Percentiles rank a stretch among this genome's conserved stretches.
Conservation (phyloP, 768 basidiomycete species). For the Lactifluus subvellereus region DNA sequence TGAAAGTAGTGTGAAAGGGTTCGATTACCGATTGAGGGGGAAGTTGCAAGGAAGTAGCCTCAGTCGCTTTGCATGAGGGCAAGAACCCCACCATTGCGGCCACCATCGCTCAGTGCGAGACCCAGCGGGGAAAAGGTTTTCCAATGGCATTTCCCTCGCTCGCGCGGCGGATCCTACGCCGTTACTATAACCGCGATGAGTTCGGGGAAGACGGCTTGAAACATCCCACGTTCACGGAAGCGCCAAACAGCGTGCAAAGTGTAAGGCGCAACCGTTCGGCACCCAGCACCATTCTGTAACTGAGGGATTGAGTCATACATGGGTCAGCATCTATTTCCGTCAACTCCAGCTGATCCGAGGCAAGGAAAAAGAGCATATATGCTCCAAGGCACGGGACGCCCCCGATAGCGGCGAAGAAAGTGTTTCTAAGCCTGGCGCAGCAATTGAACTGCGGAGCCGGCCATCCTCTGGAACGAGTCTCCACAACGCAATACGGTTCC, state of each 20-base stretch:
- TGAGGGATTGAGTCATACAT: background rate
- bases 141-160: background rate
- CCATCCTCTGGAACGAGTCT: background rate
- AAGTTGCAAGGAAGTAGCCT: background rate
- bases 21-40: background rate
- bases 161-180: background rate
- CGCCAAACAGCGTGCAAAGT: background rate
- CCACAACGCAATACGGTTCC: background rate
- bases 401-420: too few relatives aligned
- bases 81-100: background rate
- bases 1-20: background rate
- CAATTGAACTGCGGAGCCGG: background rate
- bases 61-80: too few relatives aligned
- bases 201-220: background rate
- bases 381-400: too few relatives aligned
- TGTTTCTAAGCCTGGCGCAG: too few relatives aligned
- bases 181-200: background rate
- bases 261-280: background rate
- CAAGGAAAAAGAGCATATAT: background rate
- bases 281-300: background rate
- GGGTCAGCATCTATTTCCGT: background rate
- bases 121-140: background rate
- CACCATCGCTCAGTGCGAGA: background rate
- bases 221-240: background rate
- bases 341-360: background rate